Evolutionary conservation across 345 rosid genomes (phyloP).

Genomic region (Iberis pinnata): DNA sequence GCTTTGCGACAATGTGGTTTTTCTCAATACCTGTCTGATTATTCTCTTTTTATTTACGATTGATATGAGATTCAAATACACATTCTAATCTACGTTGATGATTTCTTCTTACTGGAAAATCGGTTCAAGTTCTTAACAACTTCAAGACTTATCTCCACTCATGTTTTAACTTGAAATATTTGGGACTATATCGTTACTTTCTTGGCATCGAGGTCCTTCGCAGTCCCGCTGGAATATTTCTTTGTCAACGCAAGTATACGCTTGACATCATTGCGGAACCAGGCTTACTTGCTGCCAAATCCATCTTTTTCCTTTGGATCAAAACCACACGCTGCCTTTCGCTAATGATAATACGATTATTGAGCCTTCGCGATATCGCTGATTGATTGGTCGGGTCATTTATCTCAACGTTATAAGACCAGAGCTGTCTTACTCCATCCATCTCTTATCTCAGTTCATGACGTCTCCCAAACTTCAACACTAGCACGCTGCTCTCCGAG

Average conservation of each 20-base stretch:
- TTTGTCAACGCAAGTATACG: background rate
- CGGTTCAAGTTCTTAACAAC: rapidly evolving
- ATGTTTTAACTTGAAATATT: background rate
- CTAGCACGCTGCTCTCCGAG: background rate
- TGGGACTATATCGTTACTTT: background rate
- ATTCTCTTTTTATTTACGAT: background rate
- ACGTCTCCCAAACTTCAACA: background rate
- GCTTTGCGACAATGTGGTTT: background rate
- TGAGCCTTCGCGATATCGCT: background rate
- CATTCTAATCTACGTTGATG: background rate
- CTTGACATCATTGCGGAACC: background rate
- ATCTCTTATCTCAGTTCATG: background rate
- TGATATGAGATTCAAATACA: background rate
- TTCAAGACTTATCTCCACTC: background rate
- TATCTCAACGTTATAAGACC: background rate
- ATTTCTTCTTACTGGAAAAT: background rate
- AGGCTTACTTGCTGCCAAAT: no score
- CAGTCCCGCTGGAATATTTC: background rate
- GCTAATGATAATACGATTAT: no score
- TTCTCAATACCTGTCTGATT: background rate
- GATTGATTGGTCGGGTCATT: background rate
- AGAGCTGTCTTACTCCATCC: no score
- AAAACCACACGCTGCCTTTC: background rate
- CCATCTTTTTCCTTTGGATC: background rate
- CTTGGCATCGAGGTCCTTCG: background rate